phyloP scores from a whole-genome alignment of 352 stramenopile genomes.

The Globisporangium abappressorium region DNA sequence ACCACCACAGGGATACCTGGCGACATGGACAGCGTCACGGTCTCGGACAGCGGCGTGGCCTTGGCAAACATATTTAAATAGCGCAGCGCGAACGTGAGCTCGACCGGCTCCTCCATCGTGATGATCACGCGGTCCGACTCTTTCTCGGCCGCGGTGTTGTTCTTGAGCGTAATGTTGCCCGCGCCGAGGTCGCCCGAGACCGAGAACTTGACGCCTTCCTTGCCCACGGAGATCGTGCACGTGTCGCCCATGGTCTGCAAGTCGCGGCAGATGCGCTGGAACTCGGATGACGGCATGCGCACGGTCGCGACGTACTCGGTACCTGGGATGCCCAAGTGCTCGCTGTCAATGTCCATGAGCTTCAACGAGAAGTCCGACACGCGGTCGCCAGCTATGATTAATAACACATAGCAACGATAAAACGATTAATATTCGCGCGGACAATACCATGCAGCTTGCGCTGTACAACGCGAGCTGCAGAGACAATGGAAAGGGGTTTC shows the following conservation, averaged over 20 bases:
- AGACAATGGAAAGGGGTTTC: not conserved
- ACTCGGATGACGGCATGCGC: slow-evolving; percentile 95
- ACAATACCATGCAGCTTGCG: not conserved
- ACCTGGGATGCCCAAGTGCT: slow-evolving; percentile 98
- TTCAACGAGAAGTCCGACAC: slow-evolving; percentile 98
- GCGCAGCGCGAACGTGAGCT: slow-evolving; percentile 98
- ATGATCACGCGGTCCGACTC: slow-evolving; percentile 94
- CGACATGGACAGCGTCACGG: slow-evolving; percentile 97
- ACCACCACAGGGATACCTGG: slow-evolving; percentile 97
- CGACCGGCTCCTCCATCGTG: slow-evolving; percentile 98
- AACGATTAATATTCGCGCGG: not conserved
- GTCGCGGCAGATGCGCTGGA: slow-evolving; percentile 98
- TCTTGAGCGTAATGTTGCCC: slow-evolving; percentile 94
- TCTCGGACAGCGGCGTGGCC: slow-evolving; percentile 93
- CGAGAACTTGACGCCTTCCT: slow-evolving; percentile 98
- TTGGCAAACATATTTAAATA: slow-evolving; percentile 99
- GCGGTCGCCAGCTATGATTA: slow-evolving; percentile 71
- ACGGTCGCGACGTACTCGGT: slow-evolving; percentile 97
- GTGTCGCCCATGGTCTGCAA: slow-evolving; percentile 98
- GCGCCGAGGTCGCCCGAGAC: slow-evolving; percentile 96
- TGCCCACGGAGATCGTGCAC: slow-evolving; percentile 94
- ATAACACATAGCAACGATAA: slow-evolving; percentile 6
- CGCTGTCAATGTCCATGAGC: slow-evolving; percentile 99
- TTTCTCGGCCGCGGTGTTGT: slow-evolving; percentile 86
- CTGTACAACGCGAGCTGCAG: not conserved